Base-by-base conservation (phyloP, 768 basidiomycete genomes). In the Suillus tomentosus region DNA sequence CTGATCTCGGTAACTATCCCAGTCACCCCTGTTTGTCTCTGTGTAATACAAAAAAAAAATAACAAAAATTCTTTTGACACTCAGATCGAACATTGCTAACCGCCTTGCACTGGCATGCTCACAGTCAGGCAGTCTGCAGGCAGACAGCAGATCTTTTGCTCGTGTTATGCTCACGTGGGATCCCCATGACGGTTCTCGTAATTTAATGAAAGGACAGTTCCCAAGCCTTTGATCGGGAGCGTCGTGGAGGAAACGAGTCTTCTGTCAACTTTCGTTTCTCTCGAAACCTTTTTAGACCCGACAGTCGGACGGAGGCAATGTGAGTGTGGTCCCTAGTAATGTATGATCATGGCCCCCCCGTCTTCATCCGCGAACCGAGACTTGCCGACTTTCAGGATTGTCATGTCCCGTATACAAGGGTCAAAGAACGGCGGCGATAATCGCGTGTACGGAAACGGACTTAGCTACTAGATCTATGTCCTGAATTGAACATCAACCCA, bases 401-500 rank as follows among this genome's bases (percentile, higher is more conserved):
- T 54, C 34, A 10, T 34, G 19, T 42, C 22, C 36, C 14, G 36
- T 22, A 14, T 13, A 5, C 39, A 27, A 27, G 39, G 22, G 56
- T 57, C 39, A 58, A 27, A 42, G 39, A 42, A 40, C 57, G 57
- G 40, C 57, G 57, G 39, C 47, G 61, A 19, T 66, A 71, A 68
- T 74, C 67, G 57, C 62, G 66, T 62, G 43, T 63, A 40, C 68
- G 57, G 58, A 76, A 72, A 67, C 58, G 66, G 73, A 68, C 65
- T 50, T 71, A 69, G 66, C 74, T 76, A 71, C 66, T 58, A 58
- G 57, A 56, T 66, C 65, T 54, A 63, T 68, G 61, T 68, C 68
- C 68, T 19, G 66, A 70, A 76, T 65, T 24, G 67, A 71, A 77
- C 66, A 67, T 62, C 67, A 47, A 51, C 74, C 65, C 71, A 70